Percentiles rank a stretch among this genome's conserved stretches.
phyloP scores from a whole-genome alignment of 305 asterid species.

The Fraxinus velutina region DNA sequence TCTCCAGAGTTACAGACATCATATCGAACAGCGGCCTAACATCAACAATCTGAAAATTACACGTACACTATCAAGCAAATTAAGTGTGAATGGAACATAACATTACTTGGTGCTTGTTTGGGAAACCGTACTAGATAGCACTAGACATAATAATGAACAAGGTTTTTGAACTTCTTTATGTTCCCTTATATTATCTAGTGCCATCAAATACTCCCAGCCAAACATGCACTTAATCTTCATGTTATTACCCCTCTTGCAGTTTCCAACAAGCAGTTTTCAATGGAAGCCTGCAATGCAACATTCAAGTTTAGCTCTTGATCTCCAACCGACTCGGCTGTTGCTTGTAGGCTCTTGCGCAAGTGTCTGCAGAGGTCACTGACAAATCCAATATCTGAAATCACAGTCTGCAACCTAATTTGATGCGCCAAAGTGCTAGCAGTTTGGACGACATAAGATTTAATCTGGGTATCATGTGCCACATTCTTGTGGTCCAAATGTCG shows the following conservation, averaged over 20 bases:
- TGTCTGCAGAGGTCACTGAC: slow-evolving; percentile 88
- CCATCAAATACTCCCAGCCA: not conserved
- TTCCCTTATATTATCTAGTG: not conserved
- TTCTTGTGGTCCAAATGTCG: slow-evolving; percentile 94
- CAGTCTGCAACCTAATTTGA: slow-evolving; percentile 61
- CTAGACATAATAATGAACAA: not conserved
- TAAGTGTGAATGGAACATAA: not conserved
- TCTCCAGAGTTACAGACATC: slow-evolving; percentile 90
- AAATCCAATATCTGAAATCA: slow-evolving; percentile 70
- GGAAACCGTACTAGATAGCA: not conserved
- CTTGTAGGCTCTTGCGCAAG: slow-evolving; percentile 87
- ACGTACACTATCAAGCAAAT: slow-evolving; percentile 12
- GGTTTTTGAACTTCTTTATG: not conserved
- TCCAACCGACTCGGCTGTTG: slow-evolving; percentile 68
- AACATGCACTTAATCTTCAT: not conserved
- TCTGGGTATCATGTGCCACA: slow-evolving; percentile 66
- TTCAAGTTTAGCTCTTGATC: slow-evolving; percentile 60
- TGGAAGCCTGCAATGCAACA: slow-evolving; percentile 62
- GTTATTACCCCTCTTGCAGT: slow-evolving; percentile 85
- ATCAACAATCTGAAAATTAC: slow-evolving; percentile 61
- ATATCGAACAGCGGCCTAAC: slow-evolving; percentile 79
- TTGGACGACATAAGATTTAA: slow-evolving; percentile 63
- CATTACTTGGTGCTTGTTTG: not conserved
- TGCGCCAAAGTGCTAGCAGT: slow-evolving; percentile 80
- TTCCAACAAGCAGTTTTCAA: slow-evolving; percentile 83